Evolutionary conservation across 2,329 filamentous ascomycete genomes (phyloP).

Genomic region (Trichoderma hamatum): DNA sequence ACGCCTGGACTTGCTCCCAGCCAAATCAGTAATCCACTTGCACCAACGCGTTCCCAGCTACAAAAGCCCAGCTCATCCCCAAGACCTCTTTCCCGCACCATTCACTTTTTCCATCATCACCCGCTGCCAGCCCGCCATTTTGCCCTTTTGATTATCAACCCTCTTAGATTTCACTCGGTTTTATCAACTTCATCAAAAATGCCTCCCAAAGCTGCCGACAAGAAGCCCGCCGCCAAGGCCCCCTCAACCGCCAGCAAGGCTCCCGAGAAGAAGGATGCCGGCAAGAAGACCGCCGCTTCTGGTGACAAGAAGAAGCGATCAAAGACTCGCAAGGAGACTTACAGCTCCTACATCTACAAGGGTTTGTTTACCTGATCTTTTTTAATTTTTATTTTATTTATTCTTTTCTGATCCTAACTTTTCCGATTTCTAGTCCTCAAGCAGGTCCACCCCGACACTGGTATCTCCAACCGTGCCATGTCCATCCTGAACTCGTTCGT

Average conservation of each 20-base stretch:
- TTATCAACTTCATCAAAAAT: constrained; percentile 61
- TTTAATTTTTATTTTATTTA: neutral
- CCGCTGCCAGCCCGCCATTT: constrained; percentile 36
- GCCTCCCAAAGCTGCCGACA: constrained; percentile 97
- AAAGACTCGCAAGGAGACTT: constrained; percentile 99
- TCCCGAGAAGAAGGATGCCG: constrained; percentile 97
- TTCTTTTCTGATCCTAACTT: constrained; percentile 21
- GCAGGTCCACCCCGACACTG: constrained; percentile 99
- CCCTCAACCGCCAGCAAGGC: constrained; percentile 72
- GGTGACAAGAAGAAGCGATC: constrained; percentile 99
- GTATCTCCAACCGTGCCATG: constrained; percentile 99
- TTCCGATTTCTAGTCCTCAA: constrained; percentile 77
- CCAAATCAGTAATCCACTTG: constrained; percentile 58
- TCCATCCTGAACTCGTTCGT: constrained; percentile 99
- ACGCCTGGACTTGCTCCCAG: constrained; percentile 42
- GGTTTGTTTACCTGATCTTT: constrained; percentile 57
- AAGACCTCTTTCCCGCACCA: constrained; percentile 51
- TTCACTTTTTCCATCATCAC: constrained; percentile 49
- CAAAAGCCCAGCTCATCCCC: constrained; percentile 61
- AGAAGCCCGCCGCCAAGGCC: constrained; percentile 99
- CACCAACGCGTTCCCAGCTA: constrained; percentile 58
- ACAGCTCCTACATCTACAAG: constrained; percentile 99
- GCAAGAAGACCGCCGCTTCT: constrained; percentile 97
- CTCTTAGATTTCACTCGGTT: constrained; percentile 28
- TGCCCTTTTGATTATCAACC: constrained; percentile 31